These are phyloP conservation scores for Pseudocercospora pini-densiflorae DNA, from an alignment of 2,329 filamentous ascomycete species.

Conservation along the genomic window DNA sequence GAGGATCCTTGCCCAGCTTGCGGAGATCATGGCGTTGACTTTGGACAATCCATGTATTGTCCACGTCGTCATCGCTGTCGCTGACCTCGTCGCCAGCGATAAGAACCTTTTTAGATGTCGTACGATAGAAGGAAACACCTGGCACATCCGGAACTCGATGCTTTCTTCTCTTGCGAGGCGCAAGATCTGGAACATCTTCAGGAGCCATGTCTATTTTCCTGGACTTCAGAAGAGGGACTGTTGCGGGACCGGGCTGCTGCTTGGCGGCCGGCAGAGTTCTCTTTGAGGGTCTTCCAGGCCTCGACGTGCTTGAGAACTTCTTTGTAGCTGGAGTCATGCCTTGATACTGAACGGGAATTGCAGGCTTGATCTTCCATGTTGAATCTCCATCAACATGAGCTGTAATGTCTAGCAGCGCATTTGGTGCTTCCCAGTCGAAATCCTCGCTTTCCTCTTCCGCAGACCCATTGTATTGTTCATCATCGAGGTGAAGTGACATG, in stretches of 20 bases:
- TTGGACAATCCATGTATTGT: conserved; percentile 43
- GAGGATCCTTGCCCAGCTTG: conserved; percentile 30
- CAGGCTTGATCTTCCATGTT: conserved; percentile 31
- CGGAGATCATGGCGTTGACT: conserved; percentile 38
- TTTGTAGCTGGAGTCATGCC: background rate
- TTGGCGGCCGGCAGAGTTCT: background rate
- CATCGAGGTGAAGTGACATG: conserved; percentile 22
- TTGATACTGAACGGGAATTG: conserved; percentile 3
- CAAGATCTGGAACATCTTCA: conserved; percentile 32
- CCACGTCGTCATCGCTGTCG: conserved; percentile 51
- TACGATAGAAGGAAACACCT: conserved; percentile 46
- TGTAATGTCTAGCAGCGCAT: conserved; percentile 41
- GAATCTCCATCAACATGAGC: conserved; percentile 43
- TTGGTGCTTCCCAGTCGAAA: conserved; percentile 40
- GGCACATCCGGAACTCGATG: conserved; percentile 44
- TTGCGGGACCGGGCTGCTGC: background rate
- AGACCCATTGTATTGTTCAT: conserved; percentile 7
- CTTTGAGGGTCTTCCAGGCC: background rate
- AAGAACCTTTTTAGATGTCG: conserved; percentile 45
- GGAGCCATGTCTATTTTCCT: conserved; percentile 19
- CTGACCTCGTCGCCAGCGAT: conserved; percentile 44
- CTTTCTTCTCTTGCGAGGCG: conserved; percentile 31
- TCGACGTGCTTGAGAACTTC: background rate
- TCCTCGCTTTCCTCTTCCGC: conserved; percentile 31
- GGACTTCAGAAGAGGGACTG: background rate